Conservation (phyloP, 1,139 yeast species). For the Sugiyamaella castrensis region DNA sequence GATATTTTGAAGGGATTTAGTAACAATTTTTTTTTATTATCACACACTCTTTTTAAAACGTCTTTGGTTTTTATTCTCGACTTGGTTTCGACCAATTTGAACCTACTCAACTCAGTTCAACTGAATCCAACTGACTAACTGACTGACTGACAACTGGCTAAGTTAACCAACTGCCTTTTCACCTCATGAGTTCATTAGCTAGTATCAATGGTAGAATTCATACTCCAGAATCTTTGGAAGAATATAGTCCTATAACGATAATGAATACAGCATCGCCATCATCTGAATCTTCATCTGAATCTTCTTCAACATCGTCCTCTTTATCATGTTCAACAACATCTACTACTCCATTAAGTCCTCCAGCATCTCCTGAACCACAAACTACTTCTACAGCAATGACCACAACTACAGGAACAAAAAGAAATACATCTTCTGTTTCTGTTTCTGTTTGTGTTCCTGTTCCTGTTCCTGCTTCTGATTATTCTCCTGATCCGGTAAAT, state of each 20-base stretch:
- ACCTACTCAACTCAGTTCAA: too few species aligned
- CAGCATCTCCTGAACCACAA: conserved; percentile 14
- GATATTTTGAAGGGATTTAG: too few species aligned
- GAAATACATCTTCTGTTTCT: background rate
- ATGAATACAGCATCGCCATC: too few species aligned
- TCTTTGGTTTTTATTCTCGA: too few species aligned
- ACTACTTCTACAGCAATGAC: background rate
- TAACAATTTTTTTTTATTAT: too few species aligned
- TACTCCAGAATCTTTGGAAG: conserved; percentile 6
- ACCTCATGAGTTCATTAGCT: too few species aligned
- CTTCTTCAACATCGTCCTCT: background rate
- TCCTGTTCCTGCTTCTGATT: background rate
- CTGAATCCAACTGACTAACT: too few species aligned
- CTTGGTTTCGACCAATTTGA: too few species aligned
- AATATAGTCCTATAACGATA: background rate
- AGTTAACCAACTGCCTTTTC: too few species aligned
- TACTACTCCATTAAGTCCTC: conserved; percentile 10
- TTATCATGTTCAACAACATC: background rate
- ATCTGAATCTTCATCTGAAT: background rate
- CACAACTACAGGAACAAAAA: background rate
- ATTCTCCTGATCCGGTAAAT: background rate
- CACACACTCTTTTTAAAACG: too few species aligned
- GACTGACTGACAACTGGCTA: too few species aligned
- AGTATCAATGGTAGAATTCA: too few species aligned
- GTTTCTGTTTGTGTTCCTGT: background rate